These are phyloP conservation scores for Penicillium sp. DNA, from an alignment of 2,329 filamentous ascomycete genomes.

Conservation along the genomic window DNA sequence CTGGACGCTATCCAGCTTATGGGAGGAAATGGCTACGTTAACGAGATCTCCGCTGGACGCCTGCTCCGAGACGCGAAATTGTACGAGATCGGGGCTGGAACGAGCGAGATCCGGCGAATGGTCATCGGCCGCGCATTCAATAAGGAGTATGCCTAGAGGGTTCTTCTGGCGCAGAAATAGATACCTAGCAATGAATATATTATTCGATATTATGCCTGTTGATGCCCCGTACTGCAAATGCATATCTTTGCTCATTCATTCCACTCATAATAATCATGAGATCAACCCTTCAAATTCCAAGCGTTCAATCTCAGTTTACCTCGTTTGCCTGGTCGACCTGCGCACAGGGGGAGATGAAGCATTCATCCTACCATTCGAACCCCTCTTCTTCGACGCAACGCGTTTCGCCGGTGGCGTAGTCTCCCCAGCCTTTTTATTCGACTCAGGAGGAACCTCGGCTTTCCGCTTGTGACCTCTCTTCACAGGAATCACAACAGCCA, in stretches of 20 bases:
- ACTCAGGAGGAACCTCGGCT: conserved; percentile 9
- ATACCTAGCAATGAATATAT: conserved; percentile 4
- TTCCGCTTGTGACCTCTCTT: conserved; percentile 20
- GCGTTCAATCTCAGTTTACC: conserved; percentile 14
- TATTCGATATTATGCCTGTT: neutral
- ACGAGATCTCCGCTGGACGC: conserved; percentile 86
- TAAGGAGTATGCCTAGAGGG: conserved; percentile 61
- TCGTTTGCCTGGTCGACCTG: conserved; percentile 29
- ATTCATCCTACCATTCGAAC: neutral
- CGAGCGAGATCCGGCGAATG: conserved; percentile 88
- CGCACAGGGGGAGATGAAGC: conserved; percentile 22
- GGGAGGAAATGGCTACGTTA: conserved; percentile 92
- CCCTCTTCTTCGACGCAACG: conserved; percentile 21
- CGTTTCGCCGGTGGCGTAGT: conserved; percentile 22
- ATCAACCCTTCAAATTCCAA: neutral
- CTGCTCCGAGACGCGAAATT: conserved; percentile 73
- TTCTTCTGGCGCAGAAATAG: conserved; percentile 2
- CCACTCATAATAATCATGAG: conserved; percentile 12
- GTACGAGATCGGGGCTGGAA: conserved; percentile 96
- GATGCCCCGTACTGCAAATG: conserved; percentile 7
- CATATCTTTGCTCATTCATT: conserved; percentile 8
- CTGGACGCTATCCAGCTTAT: conserved; percentile 88
- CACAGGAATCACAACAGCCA: conserved; percentile 3
- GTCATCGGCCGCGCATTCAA: conserved; percentile 92
- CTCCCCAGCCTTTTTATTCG: conserved; percentile 6